Percentiles rank a stretch among this genome's conserved stretches.
Evolutionary conservation across 106 monocot genomes (phyloP).

Genomic region (Allium sativum): DNA sequence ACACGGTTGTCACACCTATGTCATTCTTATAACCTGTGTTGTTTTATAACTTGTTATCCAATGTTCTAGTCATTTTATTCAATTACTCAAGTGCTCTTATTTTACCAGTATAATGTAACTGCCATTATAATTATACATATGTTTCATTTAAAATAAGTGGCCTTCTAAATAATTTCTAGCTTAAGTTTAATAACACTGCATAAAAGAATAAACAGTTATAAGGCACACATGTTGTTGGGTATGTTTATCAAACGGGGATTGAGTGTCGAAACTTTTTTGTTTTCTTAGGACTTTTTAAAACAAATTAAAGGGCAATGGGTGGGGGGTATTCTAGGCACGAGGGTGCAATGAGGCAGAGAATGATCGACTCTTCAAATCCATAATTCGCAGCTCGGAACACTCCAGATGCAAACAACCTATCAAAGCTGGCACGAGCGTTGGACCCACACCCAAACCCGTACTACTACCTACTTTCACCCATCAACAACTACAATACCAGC

Average conservation of each 20-base stretch:
- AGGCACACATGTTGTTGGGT: background rate
- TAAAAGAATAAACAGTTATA: constrained; percentile 1
- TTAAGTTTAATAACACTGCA: background rate
- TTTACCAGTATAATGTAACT: too few species aligned
- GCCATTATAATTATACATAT: too few species aligned
- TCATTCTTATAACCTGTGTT: too few species aligned
- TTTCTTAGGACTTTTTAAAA: constrained; percentile 51
- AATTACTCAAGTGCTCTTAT: too few species aligned
- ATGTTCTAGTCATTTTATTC: too few species aligned
- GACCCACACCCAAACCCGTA: constrained; percentile 12
- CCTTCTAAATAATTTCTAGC: too few species aligned
- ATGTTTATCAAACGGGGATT: constrained; percentile 44
- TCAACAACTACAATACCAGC: constrained; percentile 7
- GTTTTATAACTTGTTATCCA: too few species aligned
- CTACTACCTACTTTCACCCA: background rate
- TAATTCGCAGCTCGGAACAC: constrained; percentile 77
- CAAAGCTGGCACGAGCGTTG: constrained; percentile 38
- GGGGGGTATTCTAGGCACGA: constrained; percentile 81
- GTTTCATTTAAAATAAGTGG: too few species aligned
- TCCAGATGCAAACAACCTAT: constrained; percentile 6
- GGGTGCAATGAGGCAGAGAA: constrained; percentile 84
- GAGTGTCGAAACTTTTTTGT: constrained; percentile 59
- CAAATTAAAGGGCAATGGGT: constrained; percentile 87
- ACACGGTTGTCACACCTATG: too few species aligned
- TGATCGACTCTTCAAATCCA: constrained; percentile 87